Evolutionary conservation across 192 early-diverging fungal genomes (phyloP), one percentile per base, ranked within the genome.

Genomic region (Backusella sp.): DNA sequence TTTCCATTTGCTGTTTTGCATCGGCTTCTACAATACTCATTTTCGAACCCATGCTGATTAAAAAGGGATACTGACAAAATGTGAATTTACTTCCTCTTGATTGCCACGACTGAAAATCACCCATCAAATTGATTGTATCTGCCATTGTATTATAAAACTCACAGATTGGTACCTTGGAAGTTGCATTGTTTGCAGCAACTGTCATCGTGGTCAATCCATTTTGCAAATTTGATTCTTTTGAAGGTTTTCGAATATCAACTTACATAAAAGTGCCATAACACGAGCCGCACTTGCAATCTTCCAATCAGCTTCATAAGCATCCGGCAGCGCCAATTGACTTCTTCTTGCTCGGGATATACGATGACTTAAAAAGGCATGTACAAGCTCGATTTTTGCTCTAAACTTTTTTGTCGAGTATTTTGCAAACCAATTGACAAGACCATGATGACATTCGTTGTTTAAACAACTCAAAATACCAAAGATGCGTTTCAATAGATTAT

Each of bases 211-310:
- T 21, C 21, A 62, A 11, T 62, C 6, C 26, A 4, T 62, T 23
- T 62, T 28, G 23, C 1, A 12, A 12, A 32, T 32, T 32, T 32
- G 32, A 32, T 32, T 32, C 2, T 32, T 28, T 62, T 26, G 21
- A n/a, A n/a, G 9, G 14, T 4, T 6, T 26, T 56, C 4, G 0
- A 49, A 6, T 5, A 44, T 1, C 1, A 44, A 78, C 87, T 70
- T 87, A 92, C 92, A 92, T 36, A 97, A 83, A 12, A 98, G 84
- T 12, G 94, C 92, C 97, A 98, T 97, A 32, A 96, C 90, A 26
- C 93, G 85, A 37, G 96, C 91, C 0, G 96, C 96, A 21, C 94
- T 89, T 56, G 86, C 85, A 42, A 96, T 88, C 52, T 91, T 88
- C 91, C 96, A 96, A 80, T 98, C 96, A 15, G 89, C 87, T 80